Evolutionary conservation across 2,329 filamentous ascomycete species (phyloP).

Genomic region (Aspergillus tamarii): DNA sequence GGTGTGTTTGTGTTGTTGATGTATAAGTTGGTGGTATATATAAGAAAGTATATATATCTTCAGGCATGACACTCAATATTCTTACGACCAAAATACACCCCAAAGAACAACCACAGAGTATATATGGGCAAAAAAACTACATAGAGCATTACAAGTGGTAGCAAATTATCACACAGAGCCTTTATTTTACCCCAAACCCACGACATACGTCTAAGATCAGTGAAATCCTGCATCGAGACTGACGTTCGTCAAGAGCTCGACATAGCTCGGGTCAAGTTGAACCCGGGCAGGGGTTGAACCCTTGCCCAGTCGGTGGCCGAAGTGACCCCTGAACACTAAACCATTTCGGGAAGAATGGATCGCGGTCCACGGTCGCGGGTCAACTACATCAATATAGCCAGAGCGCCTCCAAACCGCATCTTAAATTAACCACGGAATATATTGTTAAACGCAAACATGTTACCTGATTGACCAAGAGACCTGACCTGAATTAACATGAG

Average conservation of each 20-base stretch:
- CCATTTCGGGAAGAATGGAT: background rate
- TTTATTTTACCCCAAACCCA: background rate
- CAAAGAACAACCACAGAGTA: background rate
- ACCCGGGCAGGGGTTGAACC: background rate
- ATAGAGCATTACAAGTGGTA: background rate
- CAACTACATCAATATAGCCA: too few relatives aligned
- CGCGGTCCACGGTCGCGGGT: too few relatives aligned
- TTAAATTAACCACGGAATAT: slow-evolving; percentile 40
- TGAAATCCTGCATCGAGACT: background rate
- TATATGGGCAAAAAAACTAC: background rate
- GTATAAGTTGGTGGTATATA: background rate
- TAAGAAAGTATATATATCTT: background rate
- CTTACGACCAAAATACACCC: background rate
- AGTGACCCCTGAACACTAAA: background rate
- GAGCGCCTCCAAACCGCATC: too few relatives aligned
- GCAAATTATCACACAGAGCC: too few relatives aligned
- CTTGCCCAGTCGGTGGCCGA: background rate
- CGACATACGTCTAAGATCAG: background rate
- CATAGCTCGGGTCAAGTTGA: background rate
- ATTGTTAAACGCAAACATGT: too few relatives aligned
- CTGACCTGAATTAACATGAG: background rate
- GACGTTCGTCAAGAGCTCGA: background rate
- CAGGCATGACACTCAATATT: background rate
- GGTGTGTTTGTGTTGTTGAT: background rate
- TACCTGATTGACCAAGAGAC: background rate